Conservation (phyloP, 2,329 filamentous ascomycete species). For the Zarea fungicola region DNA sequence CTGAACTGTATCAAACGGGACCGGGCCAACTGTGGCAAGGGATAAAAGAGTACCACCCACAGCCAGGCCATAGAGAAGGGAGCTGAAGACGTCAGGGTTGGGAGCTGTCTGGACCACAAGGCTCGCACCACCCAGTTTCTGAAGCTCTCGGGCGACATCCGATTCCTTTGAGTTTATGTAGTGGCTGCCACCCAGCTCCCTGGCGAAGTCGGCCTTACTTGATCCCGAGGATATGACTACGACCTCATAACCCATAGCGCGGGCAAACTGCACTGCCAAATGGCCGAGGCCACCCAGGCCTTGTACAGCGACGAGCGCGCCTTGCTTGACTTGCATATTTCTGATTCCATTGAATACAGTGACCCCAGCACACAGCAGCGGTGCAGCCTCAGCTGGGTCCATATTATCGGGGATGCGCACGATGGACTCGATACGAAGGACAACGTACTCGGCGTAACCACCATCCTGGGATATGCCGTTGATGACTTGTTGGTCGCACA, state of each 20-base stretch:
- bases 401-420: conserved; percentile 49
- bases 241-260: conserved; percentile 69
- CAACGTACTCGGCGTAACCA: conserved; percentile 62
- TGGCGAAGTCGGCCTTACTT: conserved; percentile 63
- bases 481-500: conserved; percentile 52
- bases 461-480: conserved; percentile 62
- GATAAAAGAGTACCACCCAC: not conserved
- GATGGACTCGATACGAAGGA: conserved; percentile 54
- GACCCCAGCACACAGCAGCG: conserved; percentile 60
- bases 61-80: not conserved
- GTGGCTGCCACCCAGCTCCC: conserved; percentile 36
- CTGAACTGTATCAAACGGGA: not conserved
- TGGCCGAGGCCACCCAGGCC: conserved; percentile 74
- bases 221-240: conserved; percentile 62
- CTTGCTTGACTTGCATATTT: conserved; percentile 46
- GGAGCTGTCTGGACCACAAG: conserved; percentile 60
- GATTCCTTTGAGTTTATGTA: conserved; percentile 47
- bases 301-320: conserved; percentile 52
- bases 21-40: not conserved
- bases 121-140: conserved; percentile 57
- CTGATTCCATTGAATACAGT: conserved; percentile 57
- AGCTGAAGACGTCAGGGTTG: conserved; percentile 31
- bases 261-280: conserved; percentile 69
- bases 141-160: conserved; percentile 43
- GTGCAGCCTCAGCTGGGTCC: conserved; percentile 48